Evolutionary conservation across 352 stramenopile species (phyloP).

Genomic region (Aphanomyces euteiches): DNA sequence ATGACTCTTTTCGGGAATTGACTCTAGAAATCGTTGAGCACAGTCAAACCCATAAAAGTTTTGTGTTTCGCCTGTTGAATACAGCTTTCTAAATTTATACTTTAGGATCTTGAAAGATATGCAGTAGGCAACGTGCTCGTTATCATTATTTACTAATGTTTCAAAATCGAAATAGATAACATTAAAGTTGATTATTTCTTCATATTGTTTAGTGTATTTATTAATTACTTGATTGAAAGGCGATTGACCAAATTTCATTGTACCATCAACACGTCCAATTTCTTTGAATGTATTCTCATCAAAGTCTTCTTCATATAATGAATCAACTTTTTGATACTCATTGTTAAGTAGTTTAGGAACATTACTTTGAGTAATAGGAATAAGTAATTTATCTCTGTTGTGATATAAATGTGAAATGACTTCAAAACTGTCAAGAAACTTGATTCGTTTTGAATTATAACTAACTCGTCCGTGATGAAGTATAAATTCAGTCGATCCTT

Average conservation of each 20-base stretch:
- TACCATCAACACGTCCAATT: constrained; percentile 20
- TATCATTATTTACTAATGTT: constrained; percentile 21
- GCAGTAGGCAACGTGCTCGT: constrained; percentile 28
- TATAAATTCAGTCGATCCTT: constrained; percentile 34
- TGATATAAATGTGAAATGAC: constrained; percentile 35
- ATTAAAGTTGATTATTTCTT: constrained; percentile 24
- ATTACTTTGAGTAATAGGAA: constrained; percentile 28
- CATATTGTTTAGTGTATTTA: constrained; percentile 12
- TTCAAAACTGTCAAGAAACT: constrained; percentile 35
- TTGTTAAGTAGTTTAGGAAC: constrained; percentile 29
- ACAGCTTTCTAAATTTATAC: constrained; percentile 14
- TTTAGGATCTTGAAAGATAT: constrained; percentile 25
- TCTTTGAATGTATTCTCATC: constrained; percentile 20
- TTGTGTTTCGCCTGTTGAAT: constrained; percentile 14
- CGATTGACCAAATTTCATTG: constrained; percentile 12
- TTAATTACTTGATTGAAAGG: constrained; percentile 20
- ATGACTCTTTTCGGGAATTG: constrained; percentile 23
- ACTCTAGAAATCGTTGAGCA: constrained; percentile 24
- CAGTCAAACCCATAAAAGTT: constrained; percentile 31
- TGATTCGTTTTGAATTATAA: constrained; percentile 32
- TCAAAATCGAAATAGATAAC: constrained; percentile 33
- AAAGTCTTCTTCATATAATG: constrained; percentile 21
- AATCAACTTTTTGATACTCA: constrained; percentile 28
- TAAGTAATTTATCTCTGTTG: constrained; percentile 29
- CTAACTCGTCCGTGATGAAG: constrained; percentile 24